phyloP scores from a whole-genome alignment of 2,329 filamentous ascomycete species.

The Hypoxylon sp. region DNA sequence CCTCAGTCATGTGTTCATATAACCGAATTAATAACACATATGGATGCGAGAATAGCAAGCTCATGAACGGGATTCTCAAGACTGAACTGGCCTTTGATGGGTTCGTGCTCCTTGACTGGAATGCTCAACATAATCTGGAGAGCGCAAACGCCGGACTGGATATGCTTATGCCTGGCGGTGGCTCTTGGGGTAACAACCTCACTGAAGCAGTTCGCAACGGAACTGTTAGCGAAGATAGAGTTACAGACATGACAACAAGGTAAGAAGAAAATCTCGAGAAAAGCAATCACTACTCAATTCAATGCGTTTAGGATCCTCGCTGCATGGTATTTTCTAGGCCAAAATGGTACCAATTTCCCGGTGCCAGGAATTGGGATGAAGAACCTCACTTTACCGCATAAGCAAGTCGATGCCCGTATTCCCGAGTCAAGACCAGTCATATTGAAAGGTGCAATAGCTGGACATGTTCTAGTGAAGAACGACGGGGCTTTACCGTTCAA shows the following conservation, averaged over 20 bases:
- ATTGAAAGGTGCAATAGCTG: slow-evolving; percentile 68
- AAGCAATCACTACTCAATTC: slow-evolving; percentile 39
- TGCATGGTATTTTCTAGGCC: slow-evolving; percentile 69
- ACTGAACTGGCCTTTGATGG: slow-evolving; percentile 74
- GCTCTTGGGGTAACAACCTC: slow-evolving; percentile 74
- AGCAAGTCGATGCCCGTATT: slow-evolving; percentile 64
- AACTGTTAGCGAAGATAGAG: slow-evolving; percentile 75
- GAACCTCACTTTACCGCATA: slow-evolving; percentile 65
- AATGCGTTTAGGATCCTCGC: slow-evolving; percentile 71
- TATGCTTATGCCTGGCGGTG: slow-evolving; percentile 75
- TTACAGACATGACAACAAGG: slow-evolving; percentile 85
- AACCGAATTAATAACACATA: slow-evolving; percentile 80
- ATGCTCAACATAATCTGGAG: slow-evolving; percentile 71
- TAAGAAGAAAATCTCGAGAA: slow-evolving; percentile 59
- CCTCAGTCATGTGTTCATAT: slow-evolving; percentile 76
- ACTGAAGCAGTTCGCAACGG: slow-evolving; percentile 83
- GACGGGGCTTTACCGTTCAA: slow-evolving; percentile 72
- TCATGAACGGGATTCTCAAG: slow-evolving; percentile 77
- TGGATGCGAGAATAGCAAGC: slow-evolving; percentile 78
- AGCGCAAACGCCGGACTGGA: slow-evolving; percentile 73
- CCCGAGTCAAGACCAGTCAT: slow-evolving; percentile 59
- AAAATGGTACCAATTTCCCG: slow-evolving; percentile 62
- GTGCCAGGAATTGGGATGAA: slow-evolving; percentile 69
- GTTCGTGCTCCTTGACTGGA: slow-evolving; percentile 78
- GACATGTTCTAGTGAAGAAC: slow-evolving; percentile 85